Evolutionary conservation across 352 stramenopile genomes (phyloP).

Genomic region (Phytophthora chlamydospora): DNA sequence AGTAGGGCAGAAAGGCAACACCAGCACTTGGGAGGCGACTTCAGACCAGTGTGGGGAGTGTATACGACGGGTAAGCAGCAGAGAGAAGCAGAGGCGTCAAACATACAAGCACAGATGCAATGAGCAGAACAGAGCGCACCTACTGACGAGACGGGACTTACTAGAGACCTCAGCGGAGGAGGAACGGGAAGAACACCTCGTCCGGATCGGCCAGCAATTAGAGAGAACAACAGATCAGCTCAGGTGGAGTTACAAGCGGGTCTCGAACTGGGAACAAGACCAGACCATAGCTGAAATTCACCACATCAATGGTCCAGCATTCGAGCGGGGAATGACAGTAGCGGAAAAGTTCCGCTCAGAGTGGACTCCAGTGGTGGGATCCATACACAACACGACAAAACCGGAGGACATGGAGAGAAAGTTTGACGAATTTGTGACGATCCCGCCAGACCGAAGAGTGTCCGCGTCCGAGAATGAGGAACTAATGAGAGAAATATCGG

Average conservation of each 20-base stretch:
- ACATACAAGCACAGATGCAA: neutral
- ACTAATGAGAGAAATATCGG: neutral
- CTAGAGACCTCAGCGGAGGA: too few species aligned
- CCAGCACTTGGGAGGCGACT: neutral
- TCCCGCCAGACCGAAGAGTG: neutral
- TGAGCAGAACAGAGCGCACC: neutral
- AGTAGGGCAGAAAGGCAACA: neutral
- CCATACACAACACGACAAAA: neutral
- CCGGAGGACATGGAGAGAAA: neutral
- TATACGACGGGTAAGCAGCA: neutral
- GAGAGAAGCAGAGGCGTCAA: neutral
- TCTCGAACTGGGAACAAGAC: conserved; percentile 2
- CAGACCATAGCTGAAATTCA: neutral
- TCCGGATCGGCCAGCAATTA: neutral
- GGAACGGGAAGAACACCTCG: too few species aligned
- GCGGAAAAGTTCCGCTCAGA: neutral
- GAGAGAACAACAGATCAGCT: neutral
- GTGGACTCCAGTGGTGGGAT: neutral
- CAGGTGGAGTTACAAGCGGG: neutral
- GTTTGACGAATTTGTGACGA: conserved; percentile 1
- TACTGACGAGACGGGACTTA: neutral
- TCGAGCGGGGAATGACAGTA: neutral
- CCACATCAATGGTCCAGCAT: neutral
- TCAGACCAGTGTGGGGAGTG: neutral
- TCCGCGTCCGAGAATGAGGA: neutral